Base-by-base conservation (phyloP, 257 asterid genomes). In the Prunella vulgaris region DNA sequence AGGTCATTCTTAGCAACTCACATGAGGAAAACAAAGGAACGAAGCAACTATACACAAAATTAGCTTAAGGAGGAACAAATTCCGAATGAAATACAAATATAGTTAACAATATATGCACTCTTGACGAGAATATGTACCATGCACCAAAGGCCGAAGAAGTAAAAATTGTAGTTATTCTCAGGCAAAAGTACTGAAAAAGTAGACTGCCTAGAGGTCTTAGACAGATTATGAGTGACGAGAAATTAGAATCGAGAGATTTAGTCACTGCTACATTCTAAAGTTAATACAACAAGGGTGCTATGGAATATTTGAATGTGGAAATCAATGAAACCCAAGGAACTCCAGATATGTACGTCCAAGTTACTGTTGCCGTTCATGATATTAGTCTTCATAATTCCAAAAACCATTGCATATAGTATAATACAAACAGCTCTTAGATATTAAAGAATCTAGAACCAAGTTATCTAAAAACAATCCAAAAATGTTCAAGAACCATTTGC, bases 1-100 rank as follows among this genome's bases (percentile, higher is more conserved):
- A 73, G 46, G 71, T 44, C 76, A 56, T 25, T 53, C 24, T 37
- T 57, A 65, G 54, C 69, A 77, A 63, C 28, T 49, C 58, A 42
- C 3, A 49, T 25, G 9, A 71, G 54, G 38, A 64, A 22, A 65
- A 75, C 27, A 70, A 40, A 40, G 49, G 27, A 28, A 69, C 8
- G 38, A 32, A 32, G 28, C 60, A 68, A 75, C 66, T 58, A 51
- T 48, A 42, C 25, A 51, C n/a, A 33, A 46, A 58, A 40, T 51
- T 17, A 44, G 32, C 57, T 25, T 70, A 25, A 8, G 24, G 58
- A 57, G 44, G 53, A 54, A 73, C 12, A 30, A 62, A 37, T 13
- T 18, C 42, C 5, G 46, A 20, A 42, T 42, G 42, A 59, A 28
- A 27, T 54, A 52, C 28, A 22, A 28, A 17, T 33, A 61, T 37